These are phyloP conservation scores for Heliosperma pusillum DNA, from an alignment of 148 eudicot species.

Conservation along the genomic window DNA sequence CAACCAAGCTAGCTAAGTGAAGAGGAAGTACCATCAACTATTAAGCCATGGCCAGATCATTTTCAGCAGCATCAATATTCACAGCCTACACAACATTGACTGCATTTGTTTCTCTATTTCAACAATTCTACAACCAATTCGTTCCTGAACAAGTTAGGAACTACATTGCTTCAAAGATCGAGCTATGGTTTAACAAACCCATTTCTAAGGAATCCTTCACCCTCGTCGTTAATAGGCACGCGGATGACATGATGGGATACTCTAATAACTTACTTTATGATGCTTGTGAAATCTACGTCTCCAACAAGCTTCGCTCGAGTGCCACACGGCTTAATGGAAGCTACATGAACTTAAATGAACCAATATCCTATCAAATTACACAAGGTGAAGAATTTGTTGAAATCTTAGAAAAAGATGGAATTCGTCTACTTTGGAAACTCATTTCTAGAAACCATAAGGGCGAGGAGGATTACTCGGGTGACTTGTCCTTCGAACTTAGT, in stretches of 20 bases:
- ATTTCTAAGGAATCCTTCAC: not conserved
- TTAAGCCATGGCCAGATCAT: not conserved
- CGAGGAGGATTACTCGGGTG: not conserved
- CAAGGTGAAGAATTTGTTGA: slow-evolving; percentile 12
- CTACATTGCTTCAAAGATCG: not conserved
- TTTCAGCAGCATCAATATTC: not conserved
- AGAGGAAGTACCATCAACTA: not conserved
- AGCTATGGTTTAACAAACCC: not conserved
- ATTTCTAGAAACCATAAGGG: not conserved
- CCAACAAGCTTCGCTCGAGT: not conserved
- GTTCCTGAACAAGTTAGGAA: not conserved
- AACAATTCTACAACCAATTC: not conserved
- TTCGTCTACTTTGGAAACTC: not conserved
- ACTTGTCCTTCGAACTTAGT: not conserved
- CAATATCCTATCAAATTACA: not conserved
- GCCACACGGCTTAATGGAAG: not conserved
- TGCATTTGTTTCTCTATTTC: not conserved
- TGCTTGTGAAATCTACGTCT: slow-evolving; percentile 4
- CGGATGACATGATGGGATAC: not conserved
- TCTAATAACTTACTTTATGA: not conserved
- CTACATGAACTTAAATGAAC: not conserved
- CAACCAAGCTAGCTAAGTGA: too few species aligned
- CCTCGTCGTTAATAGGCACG: not conserved
- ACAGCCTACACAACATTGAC: not conserved
- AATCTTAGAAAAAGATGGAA: not conserved